Base-by-base conservation (phyloP, 2,329 filamentous ascomycete species). In the Curvularia hawaiiensis region DNA sequence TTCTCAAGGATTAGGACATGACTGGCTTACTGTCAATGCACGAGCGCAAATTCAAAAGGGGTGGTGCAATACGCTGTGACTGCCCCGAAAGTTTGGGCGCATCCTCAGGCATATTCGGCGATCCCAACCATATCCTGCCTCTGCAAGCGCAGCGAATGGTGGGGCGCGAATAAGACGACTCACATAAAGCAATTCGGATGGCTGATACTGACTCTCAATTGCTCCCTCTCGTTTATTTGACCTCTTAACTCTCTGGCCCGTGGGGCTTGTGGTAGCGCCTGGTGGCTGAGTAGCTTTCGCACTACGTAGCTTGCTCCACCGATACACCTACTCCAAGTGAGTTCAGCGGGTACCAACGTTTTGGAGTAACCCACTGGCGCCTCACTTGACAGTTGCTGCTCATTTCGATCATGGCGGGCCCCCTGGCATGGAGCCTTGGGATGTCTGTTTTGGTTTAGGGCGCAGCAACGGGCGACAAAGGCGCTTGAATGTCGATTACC, bases 11-110 rank as follows among this genome's bases (percentile, higher is more conserved):
- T 52, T 44, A 45, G 31, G 31, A 54, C 52, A 41, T 8, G 54
- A 48, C 38, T 31, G 52, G 54, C 54, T 57, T 49, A 54, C 41
- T 38, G 33, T 49, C 41, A 33, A 44, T 57, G 39, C 41, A 33
- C 35, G n/a, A 40, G 52, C 39, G 28, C 50, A 28, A 28, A 44
- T 18, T 30, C 35, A 48, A 44, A 38, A 47, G 54, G 38, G 45
- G 38, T 53, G 44, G 28, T 54, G 30, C 50, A 39, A 31, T 44
- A 48, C 50, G 46, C 26, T n/a, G 31, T 49, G 54, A 45, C 50
- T 26, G 38, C 31, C 50, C 51, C 50, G 54, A 40, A 57, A 45
- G 38, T 47, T 53, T 57, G 54, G 50, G 52, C 39, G 45, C 40
- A 53, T 54, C 40, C 40, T 46, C 33, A 57, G 43, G 47, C 54